Base-by-base conservation (phyloP, 371 early-diverging fungal species). In the Zychaea mexicana region DNA sequence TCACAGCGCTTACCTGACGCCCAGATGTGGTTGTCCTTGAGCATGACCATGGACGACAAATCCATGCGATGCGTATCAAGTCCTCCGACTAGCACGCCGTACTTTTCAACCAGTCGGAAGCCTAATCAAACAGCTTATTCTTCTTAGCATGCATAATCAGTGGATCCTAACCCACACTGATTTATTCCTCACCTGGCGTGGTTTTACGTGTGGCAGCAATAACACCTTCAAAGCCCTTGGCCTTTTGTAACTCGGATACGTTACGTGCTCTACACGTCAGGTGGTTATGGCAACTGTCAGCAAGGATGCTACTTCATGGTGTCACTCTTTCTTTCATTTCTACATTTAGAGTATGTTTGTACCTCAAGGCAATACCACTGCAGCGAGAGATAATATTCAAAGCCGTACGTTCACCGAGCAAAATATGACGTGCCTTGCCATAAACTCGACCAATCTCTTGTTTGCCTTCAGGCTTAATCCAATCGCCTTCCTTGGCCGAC, bases 11-110 rank as follows among this genome's bases (percentile, higher is more conserved):
- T 79, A 87, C 91, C 92, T 52, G 92, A 89, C 55, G 93, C 90
- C 96, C 97, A 96, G 59, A 98, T 91, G 66, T 98, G 98, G 77
- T 98, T 98, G 77, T 98, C 99, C 79, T 98, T 98, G 57, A 98
- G 88, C 99, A 98, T 98, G 61, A 98, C 92, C 97, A 98, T 96
- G 30, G 93, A 88, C 3, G 96, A 96, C 46, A 98, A 85, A 76
- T 97, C 97, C 90, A 94, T 90, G 57, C 99, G 95, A 74, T 98
- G 99, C 0, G 95, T 94, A 75, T 97, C 98, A 47, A 93, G 87
- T 55, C 98, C 98, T 52, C 99, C 99, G 13, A 98, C 97, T 33
- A 96, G 81, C 86, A 96, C 95, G 38, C 95, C 98, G 70, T 98
- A 98, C 73, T 98, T 98, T 73, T 98, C 99, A 7, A 98, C 94